Percentiles rank a stretch among this genome's conserved stretches.
Conservation (phyloP, 345 rosid species). For the Moricandia moricandioides region DNA sequence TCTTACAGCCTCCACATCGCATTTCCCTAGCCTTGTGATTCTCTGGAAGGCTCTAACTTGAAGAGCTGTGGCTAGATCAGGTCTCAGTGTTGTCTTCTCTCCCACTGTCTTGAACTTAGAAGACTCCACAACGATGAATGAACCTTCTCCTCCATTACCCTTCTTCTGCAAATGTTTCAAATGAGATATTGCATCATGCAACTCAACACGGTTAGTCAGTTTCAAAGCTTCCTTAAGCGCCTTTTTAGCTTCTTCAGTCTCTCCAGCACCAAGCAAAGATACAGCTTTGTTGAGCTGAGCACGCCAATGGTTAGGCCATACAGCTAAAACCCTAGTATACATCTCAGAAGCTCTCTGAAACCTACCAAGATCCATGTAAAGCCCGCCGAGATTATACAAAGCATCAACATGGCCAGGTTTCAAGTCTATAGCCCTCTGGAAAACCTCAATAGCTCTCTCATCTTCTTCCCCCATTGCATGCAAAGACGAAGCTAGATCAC, state of each 20-base stretch:
- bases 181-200: conserved; percentile 86
- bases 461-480: conserved; percentile 79
- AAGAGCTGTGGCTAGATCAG: conserved; percentile 67
- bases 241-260: conserved; percentile 85
- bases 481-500: conserved; percentile 93
- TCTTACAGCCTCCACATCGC: conserved; percentile 76
- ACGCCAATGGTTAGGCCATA: conserved; percentile 97
- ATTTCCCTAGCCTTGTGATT: conserved; percentile 70
- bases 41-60: conserved; percentile 78
- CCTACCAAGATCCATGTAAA: conserved; percentile 97
- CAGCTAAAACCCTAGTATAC: conserved; percentile 81
- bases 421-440: conserved; percentile 93
- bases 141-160: conserved; percentile 62
- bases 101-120: conserved; percentile 66
- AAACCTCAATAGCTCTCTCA: conserved; percentile 95
- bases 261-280: conserved; percentile 87
- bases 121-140: conserved; percentile 67
- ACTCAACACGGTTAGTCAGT: conserved; percentile 87
- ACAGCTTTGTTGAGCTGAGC: conserved; percentile 97
- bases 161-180: conserved; percentile 88
- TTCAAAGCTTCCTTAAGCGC: conserved; percentile 94
- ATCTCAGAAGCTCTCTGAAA: conserved; percentile 96
- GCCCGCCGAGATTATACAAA: conserved; percentile 90
- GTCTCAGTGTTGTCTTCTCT: conserved; percentile 69
- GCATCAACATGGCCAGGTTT: conserved; percentile 95